Evolutionary conservation across 1,139 yeast genomes (phyloP).

Genomic region (Zygosaccharomyces sapae): DNA sequence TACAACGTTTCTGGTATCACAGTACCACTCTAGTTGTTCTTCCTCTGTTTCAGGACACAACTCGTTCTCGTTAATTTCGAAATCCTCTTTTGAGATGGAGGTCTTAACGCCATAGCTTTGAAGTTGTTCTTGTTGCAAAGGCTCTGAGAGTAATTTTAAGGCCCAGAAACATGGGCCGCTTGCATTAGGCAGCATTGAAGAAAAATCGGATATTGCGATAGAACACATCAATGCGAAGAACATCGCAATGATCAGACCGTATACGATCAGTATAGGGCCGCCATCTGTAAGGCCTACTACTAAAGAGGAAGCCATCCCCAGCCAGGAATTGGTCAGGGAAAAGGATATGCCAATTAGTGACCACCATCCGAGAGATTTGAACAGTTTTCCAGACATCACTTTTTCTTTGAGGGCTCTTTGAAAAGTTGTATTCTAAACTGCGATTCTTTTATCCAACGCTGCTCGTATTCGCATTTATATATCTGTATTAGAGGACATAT

Average conservation of each 20-base stretch:
- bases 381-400: no score
- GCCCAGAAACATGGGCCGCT: slow-evolving; percentile 65
- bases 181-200: slow-evolving; percentile 52
- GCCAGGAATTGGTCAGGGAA: slow-evolving; percentile 52
- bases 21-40: slow-evolving; percentile 4
- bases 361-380: slow-evolving; percentile 50
- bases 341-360: slow-evolving; percentile 51
- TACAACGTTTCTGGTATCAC: slow-evolving; percentile 20
- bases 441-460: no score
- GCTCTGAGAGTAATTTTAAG: slow-evolving; percentile 48
- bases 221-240: slow-evolving; percentile 45
- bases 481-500: no score
- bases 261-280: slow-evolving; percentile 47
- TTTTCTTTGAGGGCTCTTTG: no score
- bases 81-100: background rate
- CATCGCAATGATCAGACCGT: slow-evolving; percentile 50
- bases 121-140: slow-evolving; percentile 1
- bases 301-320: slow-evolving; percentile 49
- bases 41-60: slow-evolving; percentile 5
- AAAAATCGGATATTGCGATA: slow-evolving; percentile 48
- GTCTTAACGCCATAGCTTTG: slow-evolving; percentile 1
- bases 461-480: no score
- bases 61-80: background rate
- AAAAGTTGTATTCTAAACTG: no score
- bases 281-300: slow-evolving; percentile 48